Base-by-base conservation (phyloP, 306 rosid species). In the Glycine soja region DNA sequence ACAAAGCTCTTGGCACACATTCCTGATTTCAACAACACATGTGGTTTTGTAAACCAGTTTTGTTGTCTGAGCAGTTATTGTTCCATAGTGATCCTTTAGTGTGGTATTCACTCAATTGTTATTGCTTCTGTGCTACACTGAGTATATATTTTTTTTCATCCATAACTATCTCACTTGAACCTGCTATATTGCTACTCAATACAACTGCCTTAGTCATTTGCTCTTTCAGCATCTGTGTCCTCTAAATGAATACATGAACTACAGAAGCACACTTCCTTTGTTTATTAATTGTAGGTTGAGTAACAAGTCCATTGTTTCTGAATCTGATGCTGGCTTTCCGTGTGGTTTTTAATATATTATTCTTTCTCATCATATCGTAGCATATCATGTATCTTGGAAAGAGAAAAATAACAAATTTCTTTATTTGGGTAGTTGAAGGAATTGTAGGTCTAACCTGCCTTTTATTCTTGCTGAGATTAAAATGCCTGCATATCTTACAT, bases 401-500 rank as follows among this genome's bases (percentile, higher is more conserved):
- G 66, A 70, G 66, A 24, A 79, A 81, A 18, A 11, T n/a, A 64
- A 43, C 32, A 16, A 18, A 2, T 19, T 7, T 69, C 10, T 69
- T 59, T 68, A 61, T 61, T 79, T 42, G 15, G 42, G 43, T 43
- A 43, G 18, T 46, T 5, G 61, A 50, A 70, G 69, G 19, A 50
- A 63, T 63, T 12, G 0, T 10, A 30, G 38, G 40, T 53, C 30
- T 65, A 43, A 47, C 51, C 80, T 57, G 42, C 54, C 47, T 45
- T 74, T 54, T 4, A 32, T 3, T 74, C 56, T n/a, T 61, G n/a
- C 47, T 0, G 11, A 10, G 47, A 52, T 45, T 52, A 53, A 40
- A 32, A 48, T 80, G 83, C 75, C 62, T 47, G 88, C 74, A 30
- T 77, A 65, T 43, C 53, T 45, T 77, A 52, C 40, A 51, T 67